These are phyloP conservation scores for Oryza longistaminata DNA, from an alignment of 176 grass and related monocot genomes.

Conservation along the genomic window DNA sequence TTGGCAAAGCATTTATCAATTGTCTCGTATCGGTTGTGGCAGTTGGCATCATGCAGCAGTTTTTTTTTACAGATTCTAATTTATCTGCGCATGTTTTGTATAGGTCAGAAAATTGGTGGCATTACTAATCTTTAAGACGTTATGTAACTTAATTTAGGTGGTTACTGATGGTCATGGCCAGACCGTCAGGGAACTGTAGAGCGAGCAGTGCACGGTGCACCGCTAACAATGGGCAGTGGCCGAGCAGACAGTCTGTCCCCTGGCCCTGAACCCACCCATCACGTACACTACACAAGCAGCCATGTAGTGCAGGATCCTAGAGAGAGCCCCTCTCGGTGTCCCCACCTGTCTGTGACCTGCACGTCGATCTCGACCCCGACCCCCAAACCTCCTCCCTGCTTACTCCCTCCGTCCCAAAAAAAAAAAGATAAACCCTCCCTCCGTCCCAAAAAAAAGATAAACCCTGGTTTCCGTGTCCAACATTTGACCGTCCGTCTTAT, in stretches of 20 bases:
- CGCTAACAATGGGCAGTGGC: neutral
- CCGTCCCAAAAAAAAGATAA: too few species aligned
- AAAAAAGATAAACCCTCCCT: too few species aligned
- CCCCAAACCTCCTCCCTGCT: neutral
- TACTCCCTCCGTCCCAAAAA: too few species aligned
- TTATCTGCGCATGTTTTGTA: too few species aligned
- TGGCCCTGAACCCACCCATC: neutral
- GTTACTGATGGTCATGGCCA: neutral
- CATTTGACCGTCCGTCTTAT: too few species aligned
- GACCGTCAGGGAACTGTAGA: neutral
- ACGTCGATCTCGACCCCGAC: neutral
- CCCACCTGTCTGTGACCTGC: neutral
- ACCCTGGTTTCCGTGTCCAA: too few species aligned
- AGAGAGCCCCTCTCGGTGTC: neutral
- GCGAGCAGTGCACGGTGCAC: neutral
- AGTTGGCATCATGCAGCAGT: too few species aligned
- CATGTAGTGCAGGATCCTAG: conserved; percentile 3
- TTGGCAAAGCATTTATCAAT: too few species aligned
- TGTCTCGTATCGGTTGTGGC: too few species aligned
- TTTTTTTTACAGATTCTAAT: too few species aligned
- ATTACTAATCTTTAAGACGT: too few species aligned
- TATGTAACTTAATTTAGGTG: neutral
- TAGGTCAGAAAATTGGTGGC: too few species aligned
- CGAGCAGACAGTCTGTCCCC: neutral
- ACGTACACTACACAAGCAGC: neutral